A percentile compares a stretch with the other conserved stretches of the same genome.
phyloP scores from a whole-genome alignment of 78 protist genomes.

The Neovahlkampfia damariscottae region DNA sequence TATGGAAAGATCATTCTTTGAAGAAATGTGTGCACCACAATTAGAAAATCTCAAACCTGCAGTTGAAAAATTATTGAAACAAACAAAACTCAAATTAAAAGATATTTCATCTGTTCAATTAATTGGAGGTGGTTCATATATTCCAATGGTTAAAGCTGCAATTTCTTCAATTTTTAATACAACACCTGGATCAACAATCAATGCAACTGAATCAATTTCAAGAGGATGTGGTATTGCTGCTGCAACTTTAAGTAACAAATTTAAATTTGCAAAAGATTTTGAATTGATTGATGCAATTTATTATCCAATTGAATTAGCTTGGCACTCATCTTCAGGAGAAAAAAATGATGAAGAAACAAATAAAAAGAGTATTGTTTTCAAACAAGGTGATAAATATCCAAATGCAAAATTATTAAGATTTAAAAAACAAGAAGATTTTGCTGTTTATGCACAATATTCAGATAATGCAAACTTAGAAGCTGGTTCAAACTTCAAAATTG shows the following conservation, averaged over 20 bases:
- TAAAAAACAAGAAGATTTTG: slow-evolving; percentile 6
- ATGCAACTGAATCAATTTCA: slow-evolving; percentile 78
- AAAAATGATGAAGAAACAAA: not conserved
- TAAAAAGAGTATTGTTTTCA: not conserved
- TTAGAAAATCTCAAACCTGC: not conserved
- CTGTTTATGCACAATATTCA: slow-evolving; percentile 23
- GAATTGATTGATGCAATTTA: slow-evolving; percentile 42
- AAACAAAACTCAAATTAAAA: not conserved
- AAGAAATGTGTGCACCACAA: slow-evolving; percentile 19
- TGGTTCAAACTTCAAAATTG: not conserved
- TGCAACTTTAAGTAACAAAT: slow-evolving; percentile 77
- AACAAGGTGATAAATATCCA: not conserved
- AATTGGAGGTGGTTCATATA: slow-evolving; percentile 70
- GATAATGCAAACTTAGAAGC: not conserved
- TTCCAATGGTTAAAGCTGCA: slow-evolving; percentile 42
- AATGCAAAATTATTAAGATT: not conserved
- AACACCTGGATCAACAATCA: slow-evolving; percentile 51
- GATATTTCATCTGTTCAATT: slow-evolving; percentile 42
- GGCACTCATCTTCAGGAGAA: not conserved
- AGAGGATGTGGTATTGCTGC: slow-evolving; percentile 79
- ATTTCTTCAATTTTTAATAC: slow-evolving; percentile 28
- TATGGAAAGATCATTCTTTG: slow-evolving; percentile 47
- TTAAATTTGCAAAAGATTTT: slow-evolving; percentile 69
- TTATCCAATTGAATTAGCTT: slow-evolving; percentile 42
- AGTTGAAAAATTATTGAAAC: not conserved